A percentile compares a stretch with the other conserved stretches of the same genome.
Conservation (phyloP, 1,284 basidiomycete species). For the Naganishia sp. region DNA sequence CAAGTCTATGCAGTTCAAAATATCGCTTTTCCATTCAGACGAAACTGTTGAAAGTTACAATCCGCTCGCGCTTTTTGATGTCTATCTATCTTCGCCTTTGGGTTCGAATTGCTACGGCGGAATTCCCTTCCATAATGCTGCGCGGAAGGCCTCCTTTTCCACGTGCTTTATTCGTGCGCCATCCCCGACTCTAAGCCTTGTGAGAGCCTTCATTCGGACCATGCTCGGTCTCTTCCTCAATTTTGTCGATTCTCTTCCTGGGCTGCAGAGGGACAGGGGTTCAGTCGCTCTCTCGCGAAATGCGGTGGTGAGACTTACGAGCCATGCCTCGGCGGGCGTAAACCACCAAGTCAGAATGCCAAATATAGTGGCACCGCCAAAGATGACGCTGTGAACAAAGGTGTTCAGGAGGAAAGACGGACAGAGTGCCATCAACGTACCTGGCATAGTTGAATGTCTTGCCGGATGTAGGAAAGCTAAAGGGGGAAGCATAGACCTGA, state of each 20-base stretch:
- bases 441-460: slow-evolving; percentile 46
- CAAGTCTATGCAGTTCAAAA: too few relatives aligned
- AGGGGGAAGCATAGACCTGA: slow-evolving; percentile 39
- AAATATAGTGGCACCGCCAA: slow-evolving; percentile 72
- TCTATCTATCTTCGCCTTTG: too few relatives aligned
- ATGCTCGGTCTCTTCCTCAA: slow-evolving; percentile 19
- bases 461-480: slow-evolving; percentile 45
- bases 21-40: too few relatives aligned
- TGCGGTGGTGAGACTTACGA: slow-evolving; percentile 43
- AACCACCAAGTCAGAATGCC: slow-evolving; percentile 73
- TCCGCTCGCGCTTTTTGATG: too few relatives aligned
- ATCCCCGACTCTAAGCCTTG: neutral
- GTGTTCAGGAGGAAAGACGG: neutral
- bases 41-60: too few relatives aligned
- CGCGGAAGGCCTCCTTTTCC: too few relatives aligned
- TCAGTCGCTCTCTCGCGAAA: neutral
- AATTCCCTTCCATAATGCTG: too few relatives aligned
- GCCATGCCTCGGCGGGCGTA: slow-evolving; percentile 73
- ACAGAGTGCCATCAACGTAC: neutral
- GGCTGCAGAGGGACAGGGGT: neutral
- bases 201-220: slow-evolving; percentile 1
- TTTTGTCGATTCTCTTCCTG: slow-evolving; percentile 14
- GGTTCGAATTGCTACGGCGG: too few relatives aligned
- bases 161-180: too few relatives aligned
- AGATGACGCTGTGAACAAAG: slow-evolving; percentile 61